These are phyloP conservation scores for Cryptococcus sp. DNA, from an alignment of 1,284 basidiomycete species.

Conservation along the genomic window DNA sequence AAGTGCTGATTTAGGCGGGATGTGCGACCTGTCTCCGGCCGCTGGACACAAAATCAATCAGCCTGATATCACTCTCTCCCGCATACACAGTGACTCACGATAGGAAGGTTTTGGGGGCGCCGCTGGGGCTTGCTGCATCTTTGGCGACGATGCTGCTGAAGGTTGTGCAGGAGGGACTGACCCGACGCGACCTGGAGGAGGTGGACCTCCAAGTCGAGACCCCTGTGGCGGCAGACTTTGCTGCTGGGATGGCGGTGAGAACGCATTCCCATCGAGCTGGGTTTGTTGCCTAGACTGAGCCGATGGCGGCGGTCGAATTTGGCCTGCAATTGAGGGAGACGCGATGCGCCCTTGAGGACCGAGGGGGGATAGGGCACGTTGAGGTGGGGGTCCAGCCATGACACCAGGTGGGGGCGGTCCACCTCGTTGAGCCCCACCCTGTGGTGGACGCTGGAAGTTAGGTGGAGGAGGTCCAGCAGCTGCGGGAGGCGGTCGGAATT, in stretches of 20 bases:
- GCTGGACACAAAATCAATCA: conserved; percentile 57
- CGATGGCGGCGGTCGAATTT: conserved; percentile 12
- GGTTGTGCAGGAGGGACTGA: conserved; percentile 20
- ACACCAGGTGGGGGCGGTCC: conserved; percentile 21
- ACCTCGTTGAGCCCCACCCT: conserved; percentile 10
- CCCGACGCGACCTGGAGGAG: conserved; percentile 34
- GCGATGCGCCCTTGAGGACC: conserved; percentile 15
- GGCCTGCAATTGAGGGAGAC: conserved; percentile 10
- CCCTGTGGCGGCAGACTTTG: conserved; percentile 21
- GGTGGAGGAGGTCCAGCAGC: conserved; percentile 56
- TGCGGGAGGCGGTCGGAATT: conserved; percentile 35
- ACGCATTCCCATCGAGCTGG: conserved; percentile 4
- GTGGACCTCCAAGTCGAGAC: conserved; percentile 39
- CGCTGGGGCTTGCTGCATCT: conserved; percentile 2
- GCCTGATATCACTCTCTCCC: neutral
- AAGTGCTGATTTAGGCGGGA: conserved; percentile 69
- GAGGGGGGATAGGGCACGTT: conserved; percentile 23
- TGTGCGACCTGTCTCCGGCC: conserved; percentile 85
- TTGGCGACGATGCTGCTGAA: conserved; percentile 9
- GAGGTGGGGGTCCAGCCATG: conserved; percentile 35
- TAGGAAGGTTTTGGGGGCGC: conserved; percentile 65
- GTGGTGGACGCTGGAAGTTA: conserved; percentile 51
- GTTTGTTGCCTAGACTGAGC: neutral
- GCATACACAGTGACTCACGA: conserved; percentile 62
- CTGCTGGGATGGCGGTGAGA: conserved; percentile 9